Percentiles rank a stretch among this genome's conserved stretches.
phyloP scores from a whole-genome alignment of 805 yeast species.

The Hanseniaspora mollemarum region DNA sequence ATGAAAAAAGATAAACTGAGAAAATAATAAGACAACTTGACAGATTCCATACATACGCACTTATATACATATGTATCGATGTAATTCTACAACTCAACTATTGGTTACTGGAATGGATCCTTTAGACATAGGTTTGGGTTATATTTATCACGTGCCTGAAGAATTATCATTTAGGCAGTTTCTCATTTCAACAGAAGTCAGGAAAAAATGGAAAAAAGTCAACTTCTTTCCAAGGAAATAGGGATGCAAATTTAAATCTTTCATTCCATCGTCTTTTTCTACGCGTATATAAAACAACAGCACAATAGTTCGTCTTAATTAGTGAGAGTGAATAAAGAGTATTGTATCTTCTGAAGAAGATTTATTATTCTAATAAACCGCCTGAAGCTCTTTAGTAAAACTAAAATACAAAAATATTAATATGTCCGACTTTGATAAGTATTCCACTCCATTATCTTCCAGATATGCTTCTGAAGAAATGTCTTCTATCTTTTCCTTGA shows the following conservation, averaged over 20 bases:
- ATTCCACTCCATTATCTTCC: conserved; percentile 86
- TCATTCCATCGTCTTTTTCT: too few relatives aligned
- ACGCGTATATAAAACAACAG: too few relatives aligned
- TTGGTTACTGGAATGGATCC: too few relatives aligned
- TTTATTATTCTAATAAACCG: too few relatives aligned
- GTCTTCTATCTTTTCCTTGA: conserved; percentile 81
- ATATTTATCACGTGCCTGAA: too few relatives aligned
- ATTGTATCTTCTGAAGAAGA: not conserved
- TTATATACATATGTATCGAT: too few relatives aligned
- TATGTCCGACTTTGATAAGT: conserved; percentile 47
- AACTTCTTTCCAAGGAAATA: not conserved
- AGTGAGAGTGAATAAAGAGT: not conserved
- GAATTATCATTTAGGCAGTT: too few relatives aligned
- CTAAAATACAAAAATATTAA: not conserved
- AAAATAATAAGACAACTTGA: not conserved
- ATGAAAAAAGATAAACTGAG: not conserved
- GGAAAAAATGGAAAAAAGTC: not conserved
- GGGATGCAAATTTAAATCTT: too few relatives aligned
- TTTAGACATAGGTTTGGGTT: not conserved
- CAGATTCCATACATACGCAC: not conserved
- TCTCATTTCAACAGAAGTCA: not conserved
- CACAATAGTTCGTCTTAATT: not conserved
- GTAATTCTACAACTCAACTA: too few relatives aligned
- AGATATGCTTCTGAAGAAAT: conserved; percentile 97
- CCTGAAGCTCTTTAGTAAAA: too few relatives aligned